Evolutionary conservation across 2,329 filamentous ascomycete genomes (phyloP), one percentile per base, ranked within the genome.

Genomic region (Diaporthe helianthi): DNA sequence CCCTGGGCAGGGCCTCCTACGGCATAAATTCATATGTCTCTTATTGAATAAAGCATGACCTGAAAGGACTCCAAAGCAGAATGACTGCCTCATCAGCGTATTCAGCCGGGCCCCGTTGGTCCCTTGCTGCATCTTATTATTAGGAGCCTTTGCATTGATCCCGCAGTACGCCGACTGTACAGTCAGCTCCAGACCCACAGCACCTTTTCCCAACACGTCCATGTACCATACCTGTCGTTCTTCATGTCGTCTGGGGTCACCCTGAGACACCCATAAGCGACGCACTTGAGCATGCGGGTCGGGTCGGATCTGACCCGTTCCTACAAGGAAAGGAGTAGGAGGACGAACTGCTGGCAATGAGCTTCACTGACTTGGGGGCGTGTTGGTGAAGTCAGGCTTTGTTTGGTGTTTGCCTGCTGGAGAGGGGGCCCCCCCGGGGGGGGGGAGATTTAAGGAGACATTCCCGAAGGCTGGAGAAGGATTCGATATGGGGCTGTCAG

Each of bases 391-490:
- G 55, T 33, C 29, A 49, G 29, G 44, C 29, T 29, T 33, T 19
- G 58, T 29, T 33, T 19, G 58, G 41, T 36, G 58, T n/a, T n/a
- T 63, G 29, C 12, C 44, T 17, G 19, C 26, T 61, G 12, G 36
- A 38, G 36, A 33, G 31, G 10, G 10, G 31, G 6, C 1, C n/a
- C n/a, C n/a, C n/a, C n/a, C 3, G 41, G 8, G 4, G 4, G 5
- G 6, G 2, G 22, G 31, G 4, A 36, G 13, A 22, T 24, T 2
- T 2, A 33, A 22, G 10, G 13, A 36, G 10, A 41, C 17, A 22
- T 61, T 63, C 68, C 67, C 47, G 64, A 69, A 49, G 24, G 44
- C 54, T 47, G 29, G 31, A 29, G 68, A 63, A 67, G 47, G 47
- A 64, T 41, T 58, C n/a, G 38, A 22, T 22, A 55, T 4, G 13